Percentiles rank a stretch among this genome's conserved stretches.
Conservation (phyloP, 345 rosid species). For the Angophora floribunda region DNA sequence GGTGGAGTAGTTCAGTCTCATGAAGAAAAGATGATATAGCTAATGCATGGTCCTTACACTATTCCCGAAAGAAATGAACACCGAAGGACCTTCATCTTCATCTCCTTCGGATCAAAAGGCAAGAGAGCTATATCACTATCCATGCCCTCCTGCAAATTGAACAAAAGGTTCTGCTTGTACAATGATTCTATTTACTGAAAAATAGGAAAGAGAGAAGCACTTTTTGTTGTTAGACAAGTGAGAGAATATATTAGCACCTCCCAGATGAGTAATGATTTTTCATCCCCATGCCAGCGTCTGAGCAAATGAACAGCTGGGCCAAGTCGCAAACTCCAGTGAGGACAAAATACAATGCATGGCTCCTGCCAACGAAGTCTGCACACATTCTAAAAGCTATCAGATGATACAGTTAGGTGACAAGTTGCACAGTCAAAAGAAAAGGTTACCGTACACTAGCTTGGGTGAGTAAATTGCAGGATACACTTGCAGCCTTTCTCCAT, state of each 20-base stretch:
- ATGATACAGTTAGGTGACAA: neutral
- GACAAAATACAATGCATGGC: slow-evolving; percentile 67
- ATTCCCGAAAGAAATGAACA: slow-evolving; percentile 82
- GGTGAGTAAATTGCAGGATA: slow-evolving; percentile 73
- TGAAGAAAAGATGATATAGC: neutral
- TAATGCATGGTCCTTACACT: slow-evolving; percentile 23
- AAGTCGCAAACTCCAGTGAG: slow-evolving; percentile 81
- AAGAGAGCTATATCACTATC: slow-evolving; percentile 55
- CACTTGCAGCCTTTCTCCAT: slow-evolving; percentile 45
- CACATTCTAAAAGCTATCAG: slow-evolving; percentile 11
- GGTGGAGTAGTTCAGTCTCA: neutral
- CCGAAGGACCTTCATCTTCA: slow-evolving; percentile 84
- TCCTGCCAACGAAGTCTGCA: slow-evolving; percentile 77
- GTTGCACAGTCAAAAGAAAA: neutral
- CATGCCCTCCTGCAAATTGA: slow-evolving; percentile 42
- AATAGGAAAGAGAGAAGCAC: slow-evolving; percentile 7
- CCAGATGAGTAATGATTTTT: slow-evolving; percentile 61
- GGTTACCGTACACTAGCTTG: slow-evolving; percentile 50
- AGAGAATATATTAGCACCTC: slow-evolving; percentile 37
- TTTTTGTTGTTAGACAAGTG: slow-evolving; percentile 78
- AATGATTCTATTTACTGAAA: neutral
- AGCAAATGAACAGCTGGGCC: slow-evolving; percentile 77
- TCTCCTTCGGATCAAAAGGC: slow-evolving; percentile 62
- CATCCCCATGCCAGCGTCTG: slow-evolving; percentile 60
- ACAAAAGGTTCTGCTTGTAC: neutral